These are phyloP conservation scores for Martiniozyma abietophila DNA, from an alignment of 805 yeast genomes.

Conservation along the genomic window DNA sequence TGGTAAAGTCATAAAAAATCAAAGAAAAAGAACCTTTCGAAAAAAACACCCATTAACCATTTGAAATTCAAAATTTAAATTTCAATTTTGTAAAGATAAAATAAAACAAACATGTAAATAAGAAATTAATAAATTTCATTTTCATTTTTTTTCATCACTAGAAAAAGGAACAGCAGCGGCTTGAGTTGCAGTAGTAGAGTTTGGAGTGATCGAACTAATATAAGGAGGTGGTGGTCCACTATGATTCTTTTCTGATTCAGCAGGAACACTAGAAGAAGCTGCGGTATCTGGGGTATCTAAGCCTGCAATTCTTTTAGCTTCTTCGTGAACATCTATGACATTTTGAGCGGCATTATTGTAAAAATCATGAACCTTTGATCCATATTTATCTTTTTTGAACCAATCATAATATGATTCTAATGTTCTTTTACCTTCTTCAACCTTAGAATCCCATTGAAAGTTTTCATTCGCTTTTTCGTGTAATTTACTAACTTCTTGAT, in stretches of 20 bases:
- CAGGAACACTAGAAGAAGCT: slow-evolving; percentile 10
- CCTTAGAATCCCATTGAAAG: slow-evolving; percentile 31
- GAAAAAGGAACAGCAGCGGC: slow-evolving; percentile 22
- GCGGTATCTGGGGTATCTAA: slow-evolving; percentile 18
- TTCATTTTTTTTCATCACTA: slow-evolving; percentile 12
- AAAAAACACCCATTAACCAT: no score
- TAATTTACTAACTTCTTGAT: slow-evolving; percentile 8
- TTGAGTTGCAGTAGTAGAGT: slow-evolving; percentile 15
- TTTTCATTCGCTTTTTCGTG: slow-evolving; percentile 30
- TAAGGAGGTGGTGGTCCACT: slow-evolving; percentile 8
- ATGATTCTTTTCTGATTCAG: background rate
- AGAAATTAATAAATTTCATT: no score
- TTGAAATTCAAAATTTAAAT: no score
- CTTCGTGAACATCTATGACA: slow-evolving; percentile 57
- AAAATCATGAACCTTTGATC: slow-evolving; percentile 51
- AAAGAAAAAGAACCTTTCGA: no score
- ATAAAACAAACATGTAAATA: no score
- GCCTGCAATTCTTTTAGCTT: slow-evolving; percentile 63
- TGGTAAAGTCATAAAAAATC: no score
- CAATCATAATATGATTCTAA: slow-evolving; percentile 38
- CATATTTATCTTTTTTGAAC: slow-evolving; percentile 39
- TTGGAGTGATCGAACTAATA: slow-evolving; percentile 16
- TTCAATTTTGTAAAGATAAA: no score
- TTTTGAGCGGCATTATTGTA: slow-evolving; percentile 48
- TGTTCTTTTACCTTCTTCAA: slow-evolving; percentile 29